phyloP scores from a whole-genome alignment of 495 filamentous ascomycete species.

The Chaetomidium leptoderma region DNA sequence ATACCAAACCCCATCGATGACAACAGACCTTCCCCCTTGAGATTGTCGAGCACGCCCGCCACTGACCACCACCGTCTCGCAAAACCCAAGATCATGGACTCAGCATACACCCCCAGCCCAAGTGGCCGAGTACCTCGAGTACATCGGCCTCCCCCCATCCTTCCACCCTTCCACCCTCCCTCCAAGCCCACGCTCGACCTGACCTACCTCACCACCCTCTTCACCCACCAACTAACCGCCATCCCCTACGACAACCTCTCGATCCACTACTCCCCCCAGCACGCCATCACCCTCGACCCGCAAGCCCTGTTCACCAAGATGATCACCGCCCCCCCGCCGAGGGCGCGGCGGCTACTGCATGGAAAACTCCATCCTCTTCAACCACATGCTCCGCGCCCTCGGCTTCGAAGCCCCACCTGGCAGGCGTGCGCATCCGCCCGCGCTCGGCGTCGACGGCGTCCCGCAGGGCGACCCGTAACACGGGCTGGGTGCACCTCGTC shows the following conservation, averaged over 20 bases:
- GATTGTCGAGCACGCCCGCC: neutral
- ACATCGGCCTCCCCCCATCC: slow-evolving; percentile 28
- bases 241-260: slow-evolving; percentile 67
- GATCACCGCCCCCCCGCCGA: slow-evolving; percentile 37
- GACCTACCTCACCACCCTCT: slow-evolving; percentile 41
- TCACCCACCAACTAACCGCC: slow-evolving; percentile 51
- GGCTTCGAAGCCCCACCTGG: slow-evolving; percentile 53
- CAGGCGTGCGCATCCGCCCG: slow-evolving; percentile 35
- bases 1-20: neutral
- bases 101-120: slow-evolving; percentile 23
- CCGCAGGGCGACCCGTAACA: slow-evolving; percentile 35
- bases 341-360: slow-evolving; percentile 69
- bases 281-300: slow-evolving; percentile 50
- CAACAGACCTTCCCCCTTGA: neutral
- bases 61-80: neutral
- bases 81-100: slow-evolving; percentile 7
- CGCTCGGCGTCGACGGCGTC: slow-evolving; percentile 27
- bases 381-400: slow-evolving; percentile 53
- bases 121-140: slow-evolving; percentile 25
- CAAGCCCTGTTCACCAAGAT: slow-evolving; percentile 59
- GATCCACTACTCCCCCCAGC: slow-evolving; percentile 43
- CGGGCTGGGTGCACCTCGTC: slow-evolving; percentile 56
- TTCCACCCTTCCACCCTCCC: slow-evolving; percentile 30
- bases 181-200: slow-evolving; percentile 27
- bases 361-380: slow-evolving; percentile 61